phyloP scores from a whole-genome alignment of 2,329 filamentous ascomycete genomes.

The Phialophora macrospora region DNA sequence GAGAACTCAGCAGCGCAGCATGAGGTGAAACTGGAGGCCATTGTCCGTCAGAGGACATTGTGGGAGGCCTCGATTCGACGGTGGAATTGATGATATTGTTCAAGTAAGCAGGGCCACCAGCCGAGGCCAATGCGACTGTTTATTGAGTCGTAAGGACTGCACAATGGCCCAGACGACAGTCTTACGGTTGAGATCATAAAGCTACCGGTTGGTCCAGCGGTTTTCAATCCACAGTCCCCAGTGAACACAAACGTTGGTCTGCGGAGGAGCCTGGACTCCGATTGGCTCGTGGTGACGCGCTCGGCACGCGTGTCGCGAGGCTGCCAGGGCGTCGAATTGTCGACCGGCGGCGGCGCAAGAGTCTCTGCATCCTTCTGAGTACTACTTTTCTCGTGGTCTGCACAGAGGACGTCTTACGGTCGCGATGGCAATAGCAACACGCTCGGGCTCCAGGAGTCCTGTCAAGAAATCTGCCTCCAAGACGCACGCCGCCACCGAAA shows the following conservation, averaged over 20 bases:
- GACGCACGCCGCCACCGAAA: not conserved
- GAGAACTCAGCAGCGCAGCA: slow-evolving; percentile 69
- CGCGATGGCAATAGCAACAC: slow-evolving; percentile 31
- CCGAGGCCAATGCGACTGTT: not conserved
- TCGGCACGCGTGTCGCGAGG: not conserved
- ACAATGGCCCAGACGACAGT: too few species aligned
- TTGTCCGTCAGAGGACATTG: slow-evolving; percentile 40
- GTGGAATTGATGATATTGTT: not conserved
- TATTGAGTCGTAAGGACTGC: not conserved
- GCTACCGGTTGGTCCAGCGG: not conserved
- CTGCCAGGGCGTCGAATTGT: not conserved
- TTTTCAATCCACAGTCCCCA: not conserved
- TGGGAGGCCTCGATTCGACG: not conserved
- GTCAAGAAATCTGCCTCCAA: slow-evolving; percentile 30
- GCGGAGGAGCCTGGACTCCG: slow-evolving; percentile 24
- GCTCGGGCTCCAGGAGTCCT: slow-evolving; percentile 35
- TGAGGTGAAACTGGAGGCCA: slow-evolving; percentile 69
- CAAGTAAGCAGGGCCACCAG: too few species aligned
- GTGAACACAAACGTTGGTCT: not conserved
- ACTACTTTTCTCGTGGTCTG: too few species aligned
- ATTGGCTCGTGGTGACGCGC: slow-evolving; percentile 30
- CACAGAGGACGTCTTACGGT: not conserved
- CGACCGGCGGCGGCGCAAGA: not conserved
- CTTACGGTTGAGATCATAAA: not conserved
- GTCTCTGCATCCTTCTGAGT: not conserved